These are phyloP conservation scores for Cystobasidiaceae sp. DNA, from an alignment of 1,284 basidiomycete genomes.

Conservation along the genomic window DNA sequence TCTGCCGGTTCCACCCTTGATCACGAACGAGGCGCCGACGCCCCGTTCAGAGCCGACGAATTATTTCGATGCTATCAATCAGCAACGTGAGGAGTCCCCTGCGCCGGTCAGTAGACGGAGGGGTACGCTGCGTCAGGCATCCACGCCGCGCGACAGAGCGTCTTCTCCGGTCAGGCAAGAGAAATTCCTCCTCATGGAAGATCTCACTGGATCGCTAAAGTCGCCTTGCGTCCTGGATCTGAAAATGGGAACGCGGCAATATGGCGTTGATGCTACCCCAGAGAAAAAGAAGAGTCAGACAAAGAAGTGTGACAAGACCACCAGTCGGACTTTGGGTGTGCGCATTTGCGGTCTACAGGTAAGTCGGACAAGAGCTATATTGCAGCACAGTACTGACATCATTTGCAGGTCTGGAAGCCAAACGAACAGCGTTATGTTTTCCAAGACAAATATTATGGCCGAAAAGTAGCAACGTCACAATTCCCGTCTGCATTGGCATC, in stretches of 20 bases:
- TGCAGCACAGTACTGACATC: no score
- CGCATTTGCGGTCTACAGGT: slow-evolving; percentile 99
- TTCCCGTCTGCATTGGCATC: slow-evolving; percentile 75
- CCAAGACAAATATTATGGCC: slow-evolving; percentile 95
- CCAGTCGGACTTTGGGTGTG: slow-evolving; percentile 81
- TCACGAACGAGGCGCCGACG: slow-evolving; percentile 46
- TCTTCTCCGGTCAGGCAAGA: slow-evolving; percentile 66
- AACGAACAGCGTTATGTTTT: slow-evolving; percentile 74
- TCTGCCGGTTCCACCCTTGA: slow-evolving; percentile 35
- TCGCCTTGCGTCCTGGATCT: slow-evolving; percentile 93
- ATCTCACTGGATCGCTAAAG: slow-evolving; percentile 89
- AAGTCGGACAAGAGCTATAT: no score
- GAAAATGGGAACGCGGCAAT: slow-evolving; percentile 99
- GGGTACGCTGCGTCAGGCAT: slow-evolving; percentile 3
- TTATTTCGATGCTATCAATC: slow-evolving; percentile 28
- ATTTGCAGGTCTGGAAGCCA: slow-evolving; percentile 79
- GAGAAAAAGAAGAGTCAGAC: slow-evolving; percentile 95
- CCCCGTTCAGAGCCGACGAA: slow-evolving; percentile 33
- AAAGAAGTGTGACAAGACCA: slow-evolving; percentile 95
- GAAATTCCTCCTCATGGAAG: slow-evolving; percentile 98
- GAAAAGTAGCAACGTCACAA: slow-evolving; percentile 77
- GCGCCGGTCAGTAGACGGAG: neutral
- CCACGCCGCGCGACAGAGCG: slow-evolving; percentile 4
- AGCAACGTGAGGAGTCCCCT: neutral
- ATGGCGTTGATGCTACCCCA: slow-evolving; percentile 88